Evolutionary conservation across 2,329 filamentous ascomycete species (phyloP).

Genomic region (Trichoderma atrobrunneum): DNA sequence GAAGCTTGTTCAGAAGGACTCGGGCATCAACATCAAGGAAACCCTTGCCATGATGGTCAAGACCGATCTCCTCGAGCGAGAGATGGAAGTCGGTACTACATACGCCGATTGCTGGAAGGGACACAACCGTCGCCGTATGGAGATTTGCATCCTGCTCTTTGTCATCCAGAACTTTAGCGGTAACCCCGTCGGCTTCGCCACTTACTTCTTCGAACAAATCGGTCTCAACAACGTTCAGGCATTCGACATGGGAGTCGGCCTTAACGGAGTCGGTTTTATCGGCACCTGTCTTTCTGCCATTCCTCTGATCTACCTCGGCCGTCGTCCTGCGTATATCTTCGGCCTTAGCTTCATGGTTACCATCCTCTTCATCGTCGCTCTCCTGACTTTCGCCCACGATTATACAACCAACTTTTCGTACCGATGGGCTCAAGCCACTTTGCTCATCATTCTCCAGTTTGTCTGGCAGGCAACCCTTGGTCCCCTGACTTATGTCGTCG

Average conservation of each 20-base stretch:
- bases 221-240: slow-evolving; percentile 21
- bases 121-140: slow-evolving; percentile 47
- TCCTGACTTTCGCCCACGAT: slow-evolving; percentile 29
- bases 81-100: slow-evolving; percentile 34
- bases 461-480: slow-evolving; percentile 55
- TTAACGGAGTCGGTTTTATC: slow-evolving; percentile 24
- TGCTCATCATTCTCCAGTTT: slow-evolving; percentile 53
- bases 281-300: slow-evolving; percentile 46
- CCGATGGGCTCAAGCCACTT: slow-evolving; percentile 42
- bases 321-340: slow-evolving; percentile 43
- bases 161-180: slow-evolving; percentile 23
- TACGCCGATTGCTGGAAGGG: slow-evolving; percentile 46
- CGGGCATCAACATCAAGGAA: slow-evolving; percentile 15
- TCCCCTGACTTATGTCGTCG: slow-evolving; percentile 51
- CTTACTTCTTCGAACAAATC: slow-evolving; percentile 24
- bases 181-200: slow-evolving; percentile 21
- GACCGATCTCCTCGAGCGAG: slow-evolving; percentile 40
- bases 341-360: slow-evolving; percentile 42
- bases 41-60: slow-evolving; percentile 41
- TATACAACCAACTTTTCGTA: slow-evolving; percentile 4
- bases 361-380: slow-evolving; percentile 40
- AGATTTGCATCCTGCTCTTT: slow-evolving; percentile 37
- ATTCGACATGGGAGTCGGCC: slow-evolving; percentile 22
- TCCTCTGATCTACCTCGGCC: slow-evolving; percentile 43
- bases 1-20: slow-evolving; percentile 9